Evolutionary conservation across 495 filamentous ascomycete genomes (phyloP).

Genomic region (Talaromyces liani): DNA sequence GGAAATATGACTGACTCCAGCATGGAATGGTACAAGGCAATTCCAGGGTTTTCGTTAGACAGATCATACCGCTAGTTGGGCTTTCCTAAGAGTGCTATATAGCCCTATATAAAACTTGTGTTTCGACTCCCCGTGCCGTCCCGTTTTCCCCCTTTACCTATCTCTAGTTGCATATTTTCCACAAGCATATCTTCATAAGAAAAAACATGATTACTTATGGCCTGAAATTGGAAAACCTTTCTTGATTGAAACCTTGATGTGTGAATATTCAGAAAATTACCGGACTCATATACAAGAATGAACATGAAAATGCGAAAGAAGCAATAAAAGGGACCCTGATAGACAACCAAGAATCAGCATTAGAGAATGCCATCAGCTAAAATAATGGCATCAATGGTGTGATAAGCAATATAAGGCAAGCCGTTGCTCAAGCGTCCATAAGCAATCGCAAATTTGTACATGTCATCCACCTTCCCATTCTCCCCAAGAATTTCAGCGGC

Average conservation of each 20-base stretch:
- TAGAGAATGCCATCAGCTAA: not conserved
- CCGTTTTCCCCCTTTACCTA: not conserved
- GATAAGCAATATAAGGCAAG: constrained; percentile 3
- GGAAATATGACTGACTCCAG: no score
- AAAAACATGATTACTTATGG: no score
- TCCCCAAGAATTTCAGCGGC: not conserved
- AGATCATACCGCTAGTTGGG: no score
- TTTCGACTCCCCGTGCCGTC: not conserved
- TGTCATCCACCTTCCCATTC: not conserved
- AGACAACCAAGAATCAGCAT: not conserved
- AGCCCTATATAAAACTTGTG: not conserved
- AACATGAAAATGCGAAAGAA: no score
- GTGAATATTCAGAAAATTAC: no score
- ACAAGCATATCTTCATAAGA: no score
- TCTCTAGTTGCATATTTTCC: not conserved
- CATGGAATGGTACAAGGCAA: not conserved
- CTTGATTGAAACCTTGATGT: no score
- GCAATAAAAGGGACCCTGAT: no score
- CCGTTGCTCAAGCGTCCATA: constrained; percentile 1
- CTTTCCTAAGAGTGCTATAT: no score
- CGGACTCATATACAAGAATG: no score
- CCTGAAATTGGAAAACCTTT: no score
- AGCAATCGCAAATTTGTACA: constrained; percentile 5
- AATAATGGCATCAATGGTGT: constrained; percentile 4
- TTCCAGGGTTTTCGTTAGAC: no score